Conservation (phyloP, 176 grass and related monocot genomes). For the Poa annua region DNA sequence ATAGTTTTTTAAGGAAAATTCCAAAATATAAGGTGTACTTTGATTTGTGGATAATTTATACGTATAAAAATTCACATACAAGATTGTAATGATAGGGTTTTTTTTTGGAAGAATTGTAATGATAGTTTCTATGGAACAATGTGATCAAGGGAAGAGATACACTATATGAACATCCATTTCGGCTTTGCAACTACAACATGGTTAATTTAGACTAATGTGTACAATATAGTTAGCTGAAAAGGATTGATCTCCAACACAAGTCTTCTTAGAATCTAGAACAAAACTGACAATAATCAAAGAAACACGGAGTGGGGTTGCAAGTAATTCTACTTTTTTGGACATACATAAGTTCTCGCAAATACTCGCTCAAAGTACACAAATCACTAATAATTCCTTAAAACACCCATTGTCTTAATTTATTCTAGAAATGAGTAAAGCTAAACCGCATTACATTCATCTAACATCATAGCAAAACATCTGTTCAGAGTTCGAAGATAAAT, state of each 20-base stretch:
- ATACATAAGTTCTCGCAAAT: neutral
- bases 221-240: neutral
- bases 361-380: conserved; percentile 2
- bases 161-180: neutral
- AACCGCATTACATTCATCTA: no score
- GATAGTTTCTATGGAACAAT: neutral
- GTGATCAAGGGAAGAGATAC: neutral
- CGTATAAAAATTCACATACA: no score
- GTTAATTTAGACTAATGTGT: neutral
- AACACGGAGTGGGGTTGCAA: neutral
- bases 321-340: neutral
- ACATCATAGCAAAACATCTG: no score
- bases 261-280: neutral
- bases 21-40: no score
- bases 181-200: neutral
- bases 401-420: neutral
- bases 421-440: no score
- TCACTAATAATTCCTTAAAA: neutral
- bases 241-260: neutral
- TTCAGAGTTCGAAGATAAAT: no score
- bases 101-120: neutral
- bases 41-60: no score
- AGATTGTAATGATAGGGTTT: neutral
- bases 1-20: no score
- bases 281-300: neutral